Base-by-base conservation (phyloP, 257 asterid species). In the Eustoma russellianum region DNA sequence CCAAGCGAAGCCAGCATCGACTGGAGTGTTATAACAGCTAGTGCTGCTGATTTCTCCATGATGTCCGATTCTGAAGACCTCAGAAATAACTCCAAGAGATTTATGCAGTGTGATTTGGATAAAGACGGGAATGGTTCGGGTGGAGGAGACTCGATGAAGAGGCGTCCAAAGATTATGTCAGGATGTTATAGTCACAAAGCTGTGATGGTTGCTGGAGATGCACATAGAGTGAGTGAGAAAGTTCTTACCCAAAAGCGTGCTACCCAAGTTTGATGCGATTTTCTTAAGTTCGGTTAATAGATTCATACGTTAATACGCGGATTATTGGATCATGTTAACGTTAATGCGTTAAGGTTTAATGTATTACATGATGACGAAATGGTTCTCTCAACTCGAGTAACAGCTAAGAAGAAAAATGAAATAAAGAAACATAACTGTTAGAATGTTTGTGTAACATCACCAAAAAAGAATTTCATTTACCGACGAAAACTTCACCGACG, bases 1-100 rank as follows among this genome's bases (percentile, higher is more conserved):
- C 95, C 95, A n/a, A 88, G 97, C 8, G 95, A 88, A 64, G 94
- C 82, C 17, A 88, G 97, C 65, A 69, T 88, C 56, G 94, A 85
- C 61, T 85, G 95, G 97, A 88, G 95, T 17, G 85, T 86, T 2
- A 67, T 79, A 3, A 85, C 97, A 0, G 95, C 92, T 41, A 88
- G 92, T 38, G 92, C 87, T 5, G 94, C 80, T 9, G 85, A 73
- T 79, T 85, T 80, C 76, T 75, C 93, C 1, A 52, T 59, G 0
- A 58, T 70, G 46, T 83, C 95, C 1, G 95, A 83, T 44, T 40
- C 71, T 1, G 88, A 82, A 33, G 85, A 80, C 30, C 18, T 57
- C 0, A 48, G 66, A 55, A 46, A 48, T 0, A 46, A 61, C 0
- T 41, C 70, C 16, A 13, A 44, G 13, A 60, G 56, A 55, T 45